Percentiles rank a stretch among this genome's conserved stretches.
Conservation (phyloP, 164 flowering plant genomes). For the Chimonanthus salicifolius region DNA sequence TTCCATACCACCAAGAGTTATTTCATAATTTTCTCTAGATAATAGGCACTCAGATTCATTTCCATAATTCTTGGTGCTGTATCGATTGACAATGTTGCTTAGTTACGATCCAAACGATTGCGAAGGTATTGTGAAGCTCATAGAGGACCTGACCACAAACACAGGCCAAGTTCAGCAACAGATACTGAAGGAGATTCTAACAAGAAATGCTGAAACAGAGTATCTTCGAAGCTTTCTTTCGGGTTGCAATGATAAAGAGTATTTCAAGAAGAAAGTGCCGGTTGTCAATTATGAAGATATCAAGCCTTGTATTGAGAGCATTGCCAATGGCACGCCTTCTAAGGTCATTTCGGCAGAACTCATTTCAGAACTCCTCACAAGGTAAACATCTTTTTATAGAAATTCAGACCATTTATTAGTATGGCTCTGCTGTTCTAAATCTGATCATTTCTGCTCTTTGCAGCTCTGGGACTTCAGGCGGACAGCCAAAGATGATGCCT, state of each 20-base stretch:
- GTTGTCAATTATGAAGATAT: constrained; percentile 53
- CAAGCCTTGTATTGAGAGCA: constrained; percentile 50
- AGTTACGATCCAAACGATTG: constrained; percentile 42
- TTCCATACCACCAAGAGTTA: background rate
- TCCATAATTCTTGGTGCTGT: background rate
- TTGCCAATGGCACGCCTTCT: constrained; percentile 59
- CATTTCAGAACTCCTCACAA: constrained; percentile 53
- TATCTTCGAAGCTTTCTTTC: constrained; percentile 37
- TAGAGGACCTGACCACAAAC: constrained; percentile 47
- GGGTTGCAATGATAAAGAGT: constrained; percentile 22
- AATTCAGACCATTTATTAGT: background rate
- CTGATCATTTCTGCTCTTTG: background rate
- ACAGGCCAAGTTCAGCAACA: constrained; percentile 34
- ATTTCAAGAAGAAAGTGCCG: constrained; percentile 49
- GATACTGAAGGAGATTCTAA: constrained; percentile 39
- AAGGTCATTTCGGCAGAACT: constrained; percentile 42
- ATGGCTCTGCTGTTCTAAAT: background rate
- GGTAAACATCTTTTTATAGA: constrained; percentile 19
- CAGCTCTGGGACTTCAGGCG: constrained; percentile 69
- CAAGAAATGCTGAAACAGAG: constrained; percentile 39
- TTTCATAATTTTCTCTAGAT: background rate
- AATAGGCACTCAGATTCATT: background rate
- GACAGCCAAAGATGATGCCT: constrained; percentile 62
- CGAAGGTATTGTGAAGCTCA: constrained; percentile 37
- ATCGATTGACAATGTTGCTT: constrained; percentile 26